phyloP scores from a whole-genome alignment of 768 basidiomycete species.

The Podaxis rugospora region DNA sequence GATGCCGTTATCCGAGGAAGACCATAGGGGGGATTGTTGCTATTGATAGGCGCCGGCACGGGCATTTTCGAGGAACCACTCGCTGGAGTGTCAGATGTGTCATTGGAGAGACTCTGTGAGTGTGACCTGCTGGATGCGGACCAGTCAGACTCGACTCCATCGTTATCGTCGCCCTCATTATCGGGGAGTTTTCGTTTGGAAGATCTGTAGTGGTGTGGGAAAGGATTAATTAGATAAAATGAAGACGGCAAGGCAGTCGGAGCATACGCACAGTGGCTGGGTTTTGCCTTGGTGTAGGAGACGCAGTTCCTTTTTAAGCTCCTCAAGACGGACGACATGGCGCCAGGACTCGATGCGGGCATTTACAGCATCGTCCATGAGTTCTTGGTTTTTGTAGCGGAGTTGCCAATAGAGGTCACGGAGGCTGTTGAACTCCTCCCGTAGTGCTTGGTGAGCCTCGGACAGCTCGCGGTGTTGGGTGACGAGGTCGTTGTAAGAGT shows the following conservation, averaged over 20 bases:
- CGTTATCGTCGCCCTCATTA: neutral
- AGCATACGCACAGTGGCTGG: neutral
- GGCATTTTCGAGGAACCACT: conserved; percentile 1
- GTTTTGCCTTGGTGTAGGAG: conserved; percentile 1
- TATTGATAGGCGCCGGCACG: neutral
- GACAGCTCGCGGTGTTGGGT: conserved; percentile 2
- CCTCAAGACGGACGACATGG: conserved; percentile 6
- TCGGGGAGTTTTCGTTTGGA: conserved; percentile 6
- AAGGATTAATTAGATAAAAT: neutral
- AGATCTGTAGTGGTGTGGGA: neutral
- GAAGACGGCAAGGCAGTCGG: neutral
- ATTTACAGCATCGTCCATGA: conserved; percentile 3
- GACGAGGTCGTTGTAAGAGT: conserved; percentile 4
- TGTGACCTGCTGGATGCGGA: neutral
- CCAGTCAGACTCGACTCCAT: neutral
- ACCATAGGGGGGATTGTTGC: neutral
- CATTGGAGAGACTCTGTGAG: neutral
- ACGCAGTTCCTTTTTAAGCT: conserved; percentile 5
- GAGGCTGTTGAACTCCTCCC: neutral
- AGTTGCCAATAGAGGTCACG: neutral
- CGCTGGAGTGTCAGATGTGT: neutral
- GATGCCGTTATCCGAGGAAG: neutral
- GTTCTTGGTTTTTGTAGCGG: conserved; percentile 5
- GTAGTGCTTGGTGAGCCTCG: neutral
- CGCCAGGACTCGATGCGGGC: conserved; percentile 10